phyloP scores from a whole-genome alignment of 2,329 filamentous ascomycete species.

The Colletotrichum echinochloae region DNA sequence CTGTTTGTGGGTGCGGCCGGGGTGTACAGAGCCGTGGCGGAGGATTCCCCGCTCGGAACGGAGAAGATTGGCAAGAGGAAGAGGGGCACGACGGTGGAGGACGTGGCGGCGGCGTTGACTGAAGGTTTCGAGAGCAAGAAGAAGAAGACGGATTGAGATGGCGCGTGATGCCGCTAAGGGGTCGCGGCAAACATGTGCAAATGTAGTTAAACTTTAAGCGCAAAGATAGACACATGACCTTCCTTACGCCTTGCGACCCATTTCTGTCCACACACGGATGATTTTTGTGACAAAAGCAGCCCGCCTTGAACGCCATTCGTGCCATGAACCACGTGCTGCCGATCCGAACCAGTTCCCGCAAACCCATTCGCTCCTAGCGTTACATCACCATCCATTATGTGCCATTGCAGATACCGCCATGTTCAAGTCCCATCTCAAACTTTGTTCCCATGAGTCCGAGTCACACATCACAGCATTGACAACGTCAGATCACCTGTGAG shows the following conservation, averaged over 20 bases:
- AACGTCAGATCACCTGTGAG: constrained; percentile 36
- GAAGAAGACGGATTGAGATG: constrained; percentile 49
- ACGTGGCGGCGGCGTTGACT: constrained; percentile 63
- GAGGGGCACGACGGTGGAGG: constrained; percentile 67
- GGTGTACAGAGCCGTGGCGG: constrained; percentile 71
- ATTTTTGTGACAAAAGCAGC: background rate
- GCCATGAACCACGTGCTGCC: background rate
- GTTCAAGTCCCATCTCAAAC: background rate
- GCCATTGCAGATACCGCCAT: constrained; percentile 8
- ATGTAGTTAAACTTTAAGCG: background rate
- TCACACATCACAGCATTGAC: constrained; percentile 24
- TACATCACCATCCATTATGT: constrained; percentile 15
- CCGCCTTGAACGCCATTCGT: constrained; percentile 17
- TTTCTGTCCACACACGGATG: background rate
- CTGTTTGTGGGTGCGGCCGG: constrained; percentile 71
- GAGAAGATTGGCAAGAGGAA: constrained; percentile 69
- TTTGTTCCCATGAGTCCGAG: background rate
- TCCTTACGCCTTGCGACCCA: background rate
- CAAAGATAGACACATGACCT: background rate
- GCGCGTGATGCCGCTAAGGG: too few relatives aligned
- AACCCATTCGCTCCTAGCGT: background rate
- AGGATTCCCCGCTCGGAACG: constrained; percentile 69
- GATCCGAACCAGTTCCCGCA: background rate
- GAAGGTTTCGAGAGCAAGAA: constrained; percentile 62
- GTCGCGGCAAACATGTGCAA: background rate